Evolutionary conservation across 495 filamentous ascomycete species (phyloP).

Genomic region (Xylaria grammica): DNA sequence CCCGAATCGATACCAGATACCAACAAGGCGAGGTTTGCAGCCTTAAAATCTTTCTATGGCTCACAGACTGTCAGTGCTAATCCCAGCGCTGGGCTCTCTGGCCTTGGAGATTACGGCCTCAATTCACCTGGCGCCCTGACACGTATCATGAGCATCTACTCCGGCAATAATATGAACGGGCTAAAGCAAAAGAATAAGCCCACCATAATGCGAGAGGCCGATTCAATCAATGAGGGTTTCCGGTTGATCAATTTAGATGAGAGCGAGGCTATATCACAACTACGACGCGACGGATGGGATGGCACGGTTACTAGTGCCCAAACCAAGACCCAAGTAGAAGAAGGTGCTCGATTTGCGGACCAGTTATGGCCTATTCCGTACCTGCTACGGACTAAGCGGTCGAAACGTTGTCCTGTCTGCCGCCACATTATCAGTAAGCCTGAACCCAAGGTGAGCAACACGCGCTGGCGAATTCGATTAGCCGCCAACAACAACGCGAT

Average conservation of each 20-base stretch:
- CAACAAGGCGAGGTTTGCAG: slow-evolving; percentile 55
- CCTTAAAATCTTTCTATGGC: slow-evolving; percentile 73
- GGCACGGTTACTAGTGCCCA: slow-evolving; percentile 45
- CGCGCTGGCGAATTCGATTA: slow-evolving; percentile 85
- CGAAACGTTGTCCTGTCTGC: slow-evolving; percentile 89
- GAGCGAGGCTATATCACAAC: slow-evolving; percentile 53
- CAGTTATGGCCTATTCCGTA: slow-evolving; percentile 79
- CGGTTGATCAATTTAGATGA: slow-evolving; percentile 56
- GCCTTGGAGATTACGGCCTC: slow-evolving; percentile 68
- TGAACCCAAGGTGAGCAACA: slow-evolving; percentile 85
- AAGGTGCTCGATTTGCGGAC: slow-evolving; percentile 55
- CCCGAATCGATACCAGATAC: slow-evolving; percentile 26
- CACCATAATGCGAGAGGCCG: slow-evolving; percentile 78
- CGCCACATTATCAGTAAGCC: slow-evolving; percentile 94
- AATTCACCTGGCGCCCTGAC: slow-evolving; percentile 79
- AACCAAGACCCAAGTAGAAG: slow-evolving; percentile 54
- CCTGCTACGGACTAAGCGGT: slow-evolving; percentile 86
- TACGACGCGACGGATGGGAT: slow-evolving; percentile 49
- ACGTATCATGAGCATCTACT: slow-evolving; percentile 91
- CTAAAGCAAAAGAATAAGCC: slow-evolving; percentile 72
- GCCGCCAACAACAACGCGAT: slow-evolving; percentile 88
- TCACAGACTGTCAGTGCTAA: slow-evolving; percentile 67
- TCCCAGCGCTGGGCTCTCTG: slow-evolving; percentile 56
- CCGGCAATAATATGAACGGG: slow-evolving; percentile 61
- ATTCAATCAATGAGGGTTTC: slow-evolving; percentile 70